Conservation (phyloP, 1,284 basidiomycete species). For the Sporisorium iseilematis-ciliati region DNA sequence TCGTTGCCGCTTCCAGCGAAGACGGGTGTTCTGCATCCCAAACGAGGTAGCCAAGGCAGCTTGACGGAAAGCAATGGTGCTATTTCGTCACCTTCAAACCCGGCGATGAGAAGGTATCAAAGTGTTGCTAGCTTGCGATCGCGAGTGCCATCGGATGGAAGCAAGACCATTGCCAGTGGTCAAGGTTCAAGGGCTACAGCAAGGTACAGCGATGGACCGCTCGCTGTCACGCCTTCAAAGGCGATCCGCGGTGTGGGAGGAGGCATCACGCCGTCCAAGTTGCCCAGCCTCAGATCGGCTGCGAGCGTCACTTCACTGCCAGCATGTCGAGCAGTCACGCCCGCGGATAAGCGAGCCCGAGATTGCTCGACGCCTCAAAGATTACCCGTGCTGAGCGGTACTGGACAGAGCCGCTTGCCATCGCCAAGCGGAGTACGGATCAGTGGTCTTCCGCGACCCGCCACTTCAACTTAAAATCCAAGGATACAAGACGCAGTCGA, state of each 20-base stretch:
- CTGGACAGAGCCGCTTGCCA: constrained; percentile 1
- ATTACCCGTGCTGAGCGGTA: constrained; percentile 1
- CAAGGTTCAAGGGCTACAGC: neutral
- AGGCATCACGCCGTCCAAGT: constrained; percentile 35
- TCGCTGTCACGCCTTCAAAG: constrained; percentile 13
- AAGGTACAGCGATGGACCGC: constrained; percentile 14
- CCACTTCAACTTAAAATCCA: neutral
- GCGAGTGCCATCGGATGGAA: neutral
- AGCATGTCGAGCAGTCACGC: neutral
- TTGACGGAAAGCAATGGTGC: neutral
- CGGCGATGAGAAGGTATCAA: constrained; percentile 17
- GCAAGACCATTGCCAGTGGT: neutral
- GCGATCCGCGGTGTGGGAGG: constrained; percentile 13
- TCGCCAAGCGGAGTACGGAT: neutral
- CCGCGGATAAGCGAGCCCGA: neutral
- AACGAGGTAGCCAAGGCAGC: neutral
- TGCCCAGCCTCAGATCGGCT: constrained; percentile 24
- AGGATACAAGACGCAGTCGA: neutral
- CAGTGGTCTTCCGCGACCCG: constrained; percentile 13
- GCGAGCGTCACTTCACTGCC: constrained; percentile 24
- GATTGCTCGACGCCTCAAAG: constrained; percentile 2
- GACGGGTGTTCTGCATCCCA: neutral
- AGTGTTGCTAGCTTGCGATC: constrained; percentile 21
- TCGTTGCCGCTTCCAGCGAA: constrained; percentile 18
- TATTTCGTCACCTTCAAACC: neutral